Evolutionary conservation across 306 rosid species (phyloP).

Genomic region (apple (Malus domestica)): DNA sequence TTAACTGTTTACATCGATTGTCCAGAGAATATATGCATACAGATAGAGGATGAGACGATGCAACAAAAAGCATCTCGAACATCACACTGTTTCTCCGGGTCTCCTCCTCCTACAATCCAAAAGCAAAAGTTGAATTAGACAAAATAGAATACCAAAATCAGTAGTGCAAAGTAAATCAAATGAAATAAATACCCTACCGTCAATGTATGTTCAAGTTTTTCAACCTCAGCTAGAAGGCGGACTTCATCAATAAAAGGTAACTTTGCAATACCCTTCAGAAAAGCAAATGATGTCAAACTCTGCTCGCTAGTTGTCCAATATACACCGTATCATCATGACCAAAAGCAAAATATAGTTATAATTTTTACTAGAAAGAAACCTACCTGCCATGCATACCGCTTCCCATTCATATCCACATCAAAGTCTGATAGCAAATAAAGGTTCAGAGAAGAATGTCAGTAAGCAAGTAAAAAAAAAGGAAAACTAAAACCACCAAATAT

Average conservation of each 20-base stretch:
- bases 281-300: slow-evolving; percentile 18
- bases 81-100: slow-evolving; percentile 59
- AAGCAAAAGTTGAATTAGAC: background rate
- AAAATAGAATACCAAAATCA: background rate
- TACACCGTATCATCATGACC: background rate
- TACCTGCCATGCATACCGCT: slow-evolving; percentile 97
- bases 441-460: slow-evolving; percentile 11
- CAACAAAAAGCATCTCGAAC: slow-evolving; percentile 87
- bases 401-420: slow-evolving; percentile 99
- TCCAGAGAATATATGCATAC: slow-evolving; percentile 93
- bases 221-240: slow-evolving; percentile 84
- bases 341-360: slow-evolving; percentile 3
- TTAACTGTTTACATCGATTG: slow-evolving; percentile 61
- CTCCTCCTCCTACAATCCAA: slow-evolving; percentile 56
- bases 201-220: slow-evolving; percentile 57
- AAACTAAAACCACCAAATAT: background rate
- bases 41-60: slow-evolving; percentile 90
- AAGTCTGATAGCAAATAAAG: slow-evolving; percentile 56
- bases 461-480: background rate
- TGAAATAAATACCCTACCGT: slow-evolving; percentile 41
- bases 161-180: background rate
- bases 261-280: slow-evolving; percentile 84
- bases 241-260: slow-evolving; percentile 91
- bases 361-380: slow-evolving; percentile 5
- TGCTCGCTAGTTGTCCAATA: background rate